These are phyloP conservation scores for Hysterium pulicare DNA, from an alignment of 2,329 filamentous ascomycete genomes.

Conservation along the genomic window DNA sequence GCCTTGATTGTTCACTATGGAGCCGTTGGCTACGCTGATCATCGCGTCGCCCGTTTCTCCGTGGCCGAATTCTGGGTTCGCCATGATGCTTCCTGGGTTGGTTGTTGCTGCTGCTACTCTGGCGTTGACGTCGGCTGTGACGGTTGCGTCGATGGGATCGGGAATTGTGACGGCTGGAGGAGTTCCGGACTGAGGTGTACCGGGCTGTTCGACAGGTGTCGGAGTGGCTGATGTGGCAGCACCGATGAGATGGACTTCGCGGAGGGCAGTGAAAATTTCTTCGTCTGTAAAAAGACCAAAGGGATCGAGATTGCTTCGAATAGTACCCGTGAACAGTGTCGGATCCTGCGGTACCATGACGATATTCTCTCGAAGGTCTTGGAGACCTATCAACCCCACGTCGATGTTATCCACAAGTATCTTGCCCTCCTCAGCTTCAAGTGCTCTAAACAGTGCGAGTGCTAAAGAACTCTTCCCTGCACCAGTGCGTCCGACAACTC, in stretches of 20 bases:
- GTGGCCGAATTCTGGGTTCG: conserved; percentile 25
- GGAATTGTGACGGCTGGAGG: conserved; percentile 2
- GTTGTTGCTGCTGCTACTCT: conserved; percentile 29
- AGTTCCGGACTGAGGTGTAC: no score
- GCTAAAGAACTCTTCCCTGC: conserved; percentile 96
- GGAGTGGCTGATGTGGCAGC: conserved; percentile 42
- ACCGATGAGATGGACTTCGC: conserved; percentile 83
- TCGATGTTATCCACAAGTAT: conserved; percentile 92
- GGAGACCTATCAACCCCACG: conserved; percentile 84
- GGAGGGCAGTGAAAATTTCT: conserved; percentile 80
- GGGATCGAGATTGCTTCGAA: conserved; percentile 88
- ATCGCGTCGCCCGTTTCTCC: conserved; percentile 27
- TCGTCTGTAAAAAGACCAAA: conserved; percentile 87
- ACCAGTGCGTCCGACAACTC: conserved; percentile 91
- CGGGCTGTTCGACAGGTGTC: conserved; percentile 16
- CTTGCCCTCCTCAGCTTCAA: conserved; percentile 86
- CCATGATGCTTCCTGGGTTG: conserved; percentile 30
- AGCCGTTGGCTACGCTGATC: conserved; percentile 28
- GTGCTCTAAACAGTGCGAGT: conserved; percentile 84
- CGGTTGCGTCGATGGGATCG: conserved; percentile 21
- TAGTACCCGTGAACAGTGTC: conserved; percentile 88
- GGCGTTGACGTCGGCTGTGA: conserved; percentile 23
- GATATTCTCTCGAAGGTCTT: conserved; percentile 86
- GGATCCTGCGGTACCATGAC: conserved; percentile 98
- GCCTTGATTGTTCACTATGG: conserved; percentile 25